Evolutionary conservation across 208 protist species (phyloP).

Genomic region (Leishmania lainsoni): DNA sequence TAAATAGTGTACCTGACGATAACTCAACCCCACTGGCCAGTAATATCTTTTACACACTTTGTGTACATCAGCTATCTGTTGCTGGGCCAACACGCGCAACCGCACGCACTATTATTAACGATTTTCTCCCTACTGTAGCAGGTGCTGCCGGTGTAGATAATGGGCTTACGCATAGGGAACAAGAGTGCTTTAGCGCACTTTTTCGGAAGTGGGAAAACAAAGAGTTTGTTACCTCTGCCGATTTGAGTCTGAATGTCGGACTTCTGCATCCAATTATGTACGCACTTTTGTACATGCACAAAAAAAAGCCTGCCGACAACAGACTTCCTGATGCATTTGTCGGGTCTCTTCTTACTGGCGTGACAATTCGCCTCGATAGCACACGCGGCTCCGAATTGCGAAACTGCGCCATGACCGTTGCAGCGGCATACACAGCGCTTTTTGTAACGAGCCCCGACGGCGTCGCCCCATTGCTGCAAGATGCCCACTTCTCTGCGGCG

Average conservation of each 20-base stretch:
- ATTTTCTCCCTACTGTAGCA: slow-evolving; percentile 12
- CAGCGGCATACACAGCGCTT: slow-evolving; percentile 41
- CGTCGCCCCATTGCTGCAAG: slow-evolving; percentile 26
- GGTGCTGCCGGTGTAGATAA: neutral
- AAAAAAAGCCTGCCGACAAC: slow-evolving; percentile 1
- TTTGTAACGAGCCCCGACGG: slow-evolving; percentile 37
- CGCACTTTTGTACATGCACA: slow-evolving; percentile 41
- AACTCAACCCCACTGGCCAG: slow-evolving; percentile 2
- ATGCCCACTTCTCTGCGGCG: slow-evolving; percentile 27
- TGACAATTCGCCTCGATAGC: slow-evolving; percentile 48
- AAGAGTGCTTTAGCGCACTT: slow-evolving; percentile 13
- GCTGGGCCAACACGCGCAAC: neutral
- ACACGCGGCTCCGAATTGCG: slow-evolving; percentile 30
- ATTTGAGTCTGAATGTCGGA: slow-evolving; percentile 38
- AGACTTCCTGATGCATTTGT: slow-evolving; percentile 37
- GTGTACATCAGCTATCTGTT: slow-evolving; percentile 21
- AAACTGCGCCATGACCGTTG: slow-evolving; percentile 32
- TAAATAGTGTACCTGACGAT: slow-evolving; percentile 8
- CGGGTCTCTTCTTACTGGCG: slow-evolving; percentile 45
- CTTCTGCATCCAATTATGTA: slow-evolving; percentile 67
- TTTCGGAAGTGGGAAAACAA: slow-evolving; percentile 45
- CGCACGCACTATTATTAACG: slow-evolving; percentile 15
- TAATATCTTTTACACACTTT: slow-evolving; percentile 30
- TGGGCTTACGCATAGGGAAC: slow-evolving; percentile 5
- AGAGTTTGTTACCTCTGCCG: slow-evolving; percentile 40